Evolutionary conservation across 2,329 filamentous ascomycete genomes (phyloP).

Genomic region (Pyrenochaeta sp.): DNA sequence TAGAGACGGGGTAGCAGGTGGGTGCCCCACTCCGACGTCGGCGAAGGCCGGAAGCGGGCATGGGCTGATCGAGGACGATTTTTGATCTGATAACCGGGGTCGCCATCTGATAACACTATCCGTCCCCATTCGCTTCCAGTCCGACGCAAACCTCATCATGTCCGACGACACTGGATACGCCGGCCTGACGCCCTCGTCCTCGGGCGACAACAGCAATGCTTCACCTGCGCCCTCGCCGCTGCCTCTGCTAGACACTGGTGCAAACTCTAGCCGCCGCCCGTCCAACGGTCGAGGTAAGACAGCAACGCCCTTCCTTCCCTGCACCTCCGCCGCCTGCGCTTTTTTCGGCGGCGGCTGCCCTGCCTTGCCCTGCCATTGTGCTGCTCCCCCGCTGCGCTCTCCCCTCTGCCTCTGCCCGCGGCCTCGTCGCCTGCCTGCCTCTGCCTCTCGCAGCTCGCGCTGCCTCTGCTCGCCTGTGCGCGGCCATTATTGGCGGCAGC

Average conservation of each 20-base stretch:
- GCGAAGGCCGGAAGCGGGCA: constrained; percentile 13
- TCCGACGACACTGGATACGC: constrained; percentile 21
- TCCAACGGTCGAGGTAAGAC: constrained; percentile 29
- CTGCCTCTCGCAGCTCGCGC: too few species aligned
- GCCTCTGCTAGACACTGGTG: constrained; percentile 12
- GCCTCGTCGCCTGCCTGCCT: too few species aligned
- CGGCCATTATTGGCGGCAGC: too few species aligned
- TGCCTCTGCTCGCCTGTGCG: too few species aligned
- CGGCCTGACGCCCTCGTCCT: constrained; percentile 14
- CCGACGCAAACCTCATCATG: constrained; percentile 24
- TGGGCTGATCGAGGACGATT: constrained; percentile 19
- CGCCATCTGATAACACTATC: constrained; percentile 26
- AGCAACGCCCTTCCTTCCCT: constrained; percentile 6
- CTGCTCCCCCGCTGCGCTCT: too few species aligned
- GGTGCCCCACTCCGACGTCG: constrained; percentile 28
- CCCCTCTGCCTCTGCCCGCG: too few species aligned
- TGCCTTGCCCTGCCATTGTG: background rate
- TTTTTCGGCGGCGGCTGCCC: constrained; percentile 10
- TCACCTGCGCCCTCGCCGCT: constrained; percentile 21
- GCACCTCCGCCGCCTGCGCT: too few species aligned
- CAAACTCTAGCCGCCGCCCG: constrained; percentile 20
- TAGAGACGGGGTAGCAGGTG: too few species aligned
- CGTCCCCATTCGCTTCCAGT: constrained; percentile 13
- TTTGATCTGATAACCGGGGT: constrained; percentile 37
- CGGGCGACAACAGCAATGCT: constrained; percentile 18